Evolutionary conservation across 257 asterid genomes (phyloP).

Genomic region (Cordia subcordata): DNA sequence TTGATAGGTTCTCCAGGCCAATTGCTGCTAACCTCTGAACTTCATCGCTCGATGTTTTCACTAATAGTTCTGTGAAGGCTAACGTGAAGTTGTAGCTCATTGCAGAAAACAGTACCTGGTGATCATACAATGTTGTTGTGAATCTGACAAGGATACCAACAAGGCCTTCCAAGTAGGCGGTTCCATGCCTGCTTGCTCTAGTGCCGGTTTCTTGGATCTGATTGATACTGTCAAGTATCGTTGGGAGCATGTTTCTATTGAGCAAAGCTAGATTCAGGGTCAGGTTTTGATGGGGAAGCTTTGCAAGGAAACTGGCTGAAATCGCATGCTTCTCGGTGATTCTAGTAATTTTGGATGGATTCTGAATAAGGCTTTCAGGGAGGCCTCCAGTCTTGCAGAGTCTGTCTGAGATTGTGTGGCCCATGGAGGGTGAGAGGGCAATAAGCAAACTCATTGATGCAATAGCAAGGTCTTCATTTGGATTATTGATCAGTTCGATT

Average conservation of each 20-base stretch:
- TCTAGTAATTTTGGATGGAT: conserved; percentile 33
- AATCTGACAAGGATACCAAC: conserved; percentile 70
- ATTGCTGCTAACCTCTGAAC: conserved; percentile 59
- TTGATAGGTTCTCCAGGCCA: conserved; percentile 68
- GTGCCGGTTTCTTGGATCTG: conserved; percentile 53
- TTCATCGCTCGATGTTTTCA: conserved; percentile 59
- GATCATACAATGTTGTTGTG: conserved; percentile 67
- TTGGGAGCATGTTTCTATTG: conserved; percentile 33
- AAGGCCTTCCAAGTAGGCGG: conserved; percentile 66
- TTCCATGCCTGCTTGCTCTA: conserved; percentile 57
- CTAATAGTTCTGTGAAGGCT: conserved; percentile 51
- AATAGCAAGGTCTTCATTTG: conserved; percentile 57
- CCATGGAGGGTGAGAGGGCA: conserved; percentile 55
- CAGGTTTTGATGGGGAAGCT: conserved; percentile 76
- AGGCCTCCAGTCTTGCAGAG: conserved; percentile 68
- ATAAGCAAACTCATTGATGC: conserved; percentile 52
- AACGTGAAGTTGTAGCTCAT: conserved; percentile 45
- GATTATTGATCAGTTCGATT: conserved; percentile 58
- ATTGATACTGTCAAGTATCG: conserved; percentile 36
- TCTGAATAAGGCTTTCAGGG: conserved; percentile 52
- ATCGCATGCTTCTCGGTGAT: conserved; percentile 64
- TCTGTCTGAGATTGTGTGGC: conserved; percentile 65
- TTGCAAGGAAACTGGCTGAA: conserved; percentile 61
- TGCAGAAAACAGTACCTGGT: conserved; percentile 46
- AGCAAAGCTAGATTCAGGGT: conserved; percentile 66